phyloP scores from a whole-genome alignment of 1,139 yeast genomes.

The Saccharomyces hybrid region DNA sequence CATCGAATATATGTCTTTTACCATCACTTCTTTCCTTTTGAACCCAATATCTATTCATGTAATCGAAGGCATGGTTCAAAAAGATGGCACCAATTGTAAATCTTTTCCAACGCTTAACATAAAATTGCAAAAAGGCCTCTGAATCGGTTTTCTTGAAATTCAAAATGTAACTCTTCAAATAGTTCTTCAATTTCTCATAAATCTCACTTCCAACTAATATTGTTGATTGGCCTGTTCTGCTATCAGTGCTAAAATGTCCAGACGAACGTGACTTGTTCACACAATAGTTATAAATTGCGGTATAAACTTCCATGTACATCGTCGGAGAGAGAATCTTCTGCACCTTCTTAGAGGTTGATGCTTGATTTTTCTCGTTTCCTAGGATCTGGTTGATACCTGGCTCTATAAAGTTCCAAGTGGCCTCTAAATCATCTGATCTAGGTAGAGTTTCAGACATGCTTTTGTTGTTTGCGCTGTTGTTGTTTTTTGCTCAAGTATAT shows the following conservation, averaged over 20 bases:
- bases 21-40: slow-evolving; percentile 94
- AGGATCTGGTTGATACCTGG: slow-evolving; percentile 65
- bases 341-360: slow-evolving; percentile 28
- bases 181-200: slow-evolving; percentile 61
- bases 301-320: slow-evolving; percentile 65
- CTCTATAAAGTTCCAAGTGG: slow-evolving; percentile 70
- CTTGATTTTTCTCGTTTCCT: slow-evolving; percentile 38
- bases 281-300: slow-evolving; percentile 91
- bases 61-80: slow-evolving; percentile 87
- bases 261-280: slow-evolving; percentile 64
- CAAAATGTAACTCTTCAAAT: slow-evolving; percentile 55
- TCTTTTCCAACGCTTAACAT: slow-evolving; percentile 82
- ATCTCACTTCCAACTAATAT: slow-evolving; percentile 78
- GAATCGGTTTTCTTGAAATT: slow-evolving; percentile 41
- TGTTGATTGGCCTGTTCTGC: slow-evolving; percentile 32
- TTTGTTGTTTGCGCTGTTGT: background rate
- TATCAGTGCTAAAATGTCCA: slow-evolving; percentile 33
- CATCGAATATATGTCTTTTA: slow-evolving; percentile 83
- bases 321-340: slow-evolving; percentile 60
- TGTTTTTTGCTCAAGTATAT: background rate
- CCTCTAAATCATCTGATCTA: slow-evolving; percentile 45
- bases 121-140: slow-evolving; percentile 74
- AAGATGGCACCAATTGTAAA: slow-evolving; percentile 88
- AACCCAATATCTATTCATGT: slow-evolving; percentile 96
- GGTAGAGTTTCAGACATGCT: slow-evolving; percentile 33